Evolutionary conservation across 2,329 filamentous ascomycete species (phyloP).

Genomic region (Trichoderma sp.): DNA sequence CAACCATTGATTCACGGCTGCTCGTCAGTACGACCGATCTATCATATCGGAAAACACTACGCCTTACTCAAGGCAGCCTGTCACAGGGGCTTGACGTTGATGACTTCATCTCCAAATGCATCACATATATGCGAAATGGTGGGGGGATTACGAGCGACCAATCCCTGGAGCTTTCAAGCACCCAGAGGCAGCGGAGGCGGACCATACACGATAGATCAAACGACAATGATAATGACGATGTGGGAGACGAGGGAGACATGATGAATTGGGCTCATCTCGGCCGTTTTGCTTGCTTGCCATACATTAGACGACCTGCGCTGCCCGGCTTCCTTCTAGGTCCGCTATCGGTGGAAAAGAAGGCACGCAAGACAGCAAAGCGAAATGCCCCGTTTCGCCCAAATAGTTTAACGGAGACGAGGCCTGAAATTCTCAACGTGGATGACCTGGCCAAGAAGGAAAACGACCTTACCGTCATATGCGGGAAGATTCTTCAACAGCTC

Average conservation of each 20-base stretch:
- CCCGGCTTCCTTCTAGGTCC: conserved; percentile 86
- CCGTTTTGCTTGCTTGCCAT: conserved; percentile 70
- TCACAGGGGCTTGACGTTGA: conserved; percentile 82
- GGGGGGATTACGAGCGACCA: conserved; percentile 55
- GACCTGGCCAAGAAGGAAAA: conserved; percentile 78
- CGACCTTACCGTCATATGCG: conserved; percentile 77
- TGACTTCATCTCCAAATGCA: conserved; percentile 88
- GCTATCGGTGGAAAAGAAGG: conserved; percentile 83
- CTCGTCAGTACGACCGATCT: conserved; percentile 80
- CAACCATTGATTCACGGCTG: conserved; percentile 84
- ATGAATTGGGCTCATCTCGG: conserved; percentile 88
- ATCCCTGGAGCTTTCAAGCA: conserved; percentile 52
- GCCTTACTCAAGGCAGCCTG: conserved; percentile 70
- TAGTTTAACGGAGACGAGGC: conserved; percentile 69
- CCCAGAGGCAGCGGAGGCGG: conserved; percentile 48
- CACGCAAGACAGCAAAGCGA: conserved; percentile 69
- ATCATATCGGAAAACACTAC: conserved; percentile 74
- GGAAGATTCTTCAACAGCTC: conserved; percentile 69
- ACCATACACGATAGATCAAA: conserved; percentile 38
- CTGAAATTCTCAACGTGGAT: conserved; percentile 72
- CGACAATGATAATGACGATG: conserved; percentile 56
- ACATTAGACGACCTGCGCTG: conserved; percentile 72
- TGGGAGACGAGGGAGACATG: conserved; percentile 73
- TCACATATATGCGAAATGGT: conserved; percentile 78
- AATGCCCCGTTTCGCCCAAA: conserved; percentile 69